Evolutionary conservation across 2,329 filamentous ascomycete species (phyloP), one percentile per base, ranked within the genome.

Genomic region (Gnomoniopsis smithogilvyi): DNA sequence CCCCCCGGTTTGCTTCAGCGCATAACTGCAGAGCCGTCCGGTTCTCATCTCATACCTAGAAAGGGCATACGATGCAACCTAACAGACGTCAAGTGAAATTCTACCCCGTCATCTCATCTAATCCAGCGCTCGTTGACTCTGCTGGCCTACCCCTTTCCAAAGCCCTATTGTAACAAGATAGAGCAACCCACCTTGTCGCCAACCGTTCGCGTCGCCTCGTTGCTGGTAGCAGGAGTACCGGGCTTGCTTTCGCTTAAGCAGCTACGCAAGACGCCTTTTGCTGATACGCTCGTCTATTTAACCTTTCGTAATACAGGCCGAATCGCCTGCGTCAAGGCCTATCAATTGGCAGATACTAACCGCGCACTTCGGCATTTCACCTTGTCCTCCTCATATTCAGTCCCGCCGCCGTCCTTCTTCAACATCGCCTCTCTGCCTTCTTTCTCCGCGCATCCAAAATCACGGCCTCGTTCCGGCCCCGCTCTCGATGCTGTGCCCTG

Each of bases 171-270:
- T 22, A 24, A 22, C 30, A 19, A n/a, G 22, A 45, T 8, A 30
- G 43, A 11, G 24, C 14, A 17, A 3, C 51, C 24, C 41, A 12
- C 17, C 24, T 34, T 22, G 15, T 46, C 41, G 51, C 41, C 26
- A 33, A 19, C 22, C 4, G 14, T 14, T 38, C 38, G 12, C 51
- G 24, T 22, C 15, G 22, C 41, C 26, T 43, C 53, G 19, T 53
- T 19, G 46, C 50, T 38, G 41, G 56, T 50, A 56, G 53, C 56
- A 52, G 56, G 46, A 47, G 15, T 49, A 56, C 56, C 43, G 36
- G 54, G 61, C 61, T 61, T 55, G 47, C 47, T 61, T 49, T 63
- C 61, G 61, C 61, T 63, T 63, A 63, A 63, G 61, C 61, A 63
- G 49, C 59, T 60, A 61, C 58, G 58, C 61, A 56, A 49, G 45